Conservation (phyloP, 2,329 filamentous ascomycete genomes). For the Nemania abortiva region DNA sequence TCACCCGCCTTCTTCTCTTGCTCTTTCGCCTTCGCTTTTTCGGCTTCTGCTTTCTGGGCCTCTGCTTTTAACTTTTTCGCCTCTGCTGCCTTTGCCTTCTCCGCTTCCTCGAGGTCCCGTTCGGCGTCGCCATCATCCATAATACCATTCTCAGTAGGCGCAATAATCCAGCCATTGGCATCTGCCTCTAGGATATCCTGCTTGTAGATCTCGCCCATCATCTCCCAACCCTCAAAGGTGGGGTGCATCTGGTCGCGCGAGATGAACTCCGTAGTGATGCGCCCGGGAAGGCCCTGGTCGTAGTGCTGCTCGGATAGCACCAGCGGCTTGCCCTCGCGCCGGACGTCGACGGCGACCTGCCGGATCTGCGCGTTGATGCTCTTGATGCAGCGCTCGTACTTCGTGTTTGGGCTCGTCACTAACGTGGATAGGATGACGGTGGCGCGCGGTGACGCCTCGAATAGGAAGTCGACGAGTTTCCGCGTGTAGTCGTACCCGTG, state of each 20-base stretch:
- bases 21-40: neutral
- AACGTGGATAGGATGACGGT: conserved; percentile 49
- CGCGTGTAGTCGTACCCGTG: conserved; percentile 45
- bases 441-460: conserved; percentile 43
- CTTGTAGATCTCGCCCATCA: conserved; percentile 43
- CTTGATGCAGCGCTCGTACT: conserved; percentile 46
- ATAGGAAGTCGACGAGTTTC: conserved; percentile 46
- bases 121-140: conserved; percentile 40
- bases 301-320: conserved; percentile 47
- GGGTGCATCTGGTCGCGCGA: conserved; percentile 43
- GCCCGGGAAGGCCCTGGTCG: conserved; percentile 46
- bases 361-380: conserved; percentile 50
- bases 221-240: conserved; percentile 39
- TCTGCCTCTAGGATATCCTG: conserved; percentile 39
- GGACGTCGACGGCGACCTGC: conserved; percentile 45
- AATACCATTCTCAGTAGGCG: conserved; percentile 39
- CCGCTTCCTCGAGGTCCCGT: conserved; percentile 35
- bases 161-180: conserved; percentile 37
- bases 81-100: neutral
- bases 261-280: conserved; percentile 41
- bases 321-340: conserved; percentile 44
- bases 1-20: neutral
- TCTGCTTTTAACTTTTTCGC: neutral
- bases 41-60: neutral
- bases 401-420: conserved; percentile 43